Evolutionary conservation across 345 rosid species (phyloP).

Genomic region (Melaleuca alternifolia): DNA sequence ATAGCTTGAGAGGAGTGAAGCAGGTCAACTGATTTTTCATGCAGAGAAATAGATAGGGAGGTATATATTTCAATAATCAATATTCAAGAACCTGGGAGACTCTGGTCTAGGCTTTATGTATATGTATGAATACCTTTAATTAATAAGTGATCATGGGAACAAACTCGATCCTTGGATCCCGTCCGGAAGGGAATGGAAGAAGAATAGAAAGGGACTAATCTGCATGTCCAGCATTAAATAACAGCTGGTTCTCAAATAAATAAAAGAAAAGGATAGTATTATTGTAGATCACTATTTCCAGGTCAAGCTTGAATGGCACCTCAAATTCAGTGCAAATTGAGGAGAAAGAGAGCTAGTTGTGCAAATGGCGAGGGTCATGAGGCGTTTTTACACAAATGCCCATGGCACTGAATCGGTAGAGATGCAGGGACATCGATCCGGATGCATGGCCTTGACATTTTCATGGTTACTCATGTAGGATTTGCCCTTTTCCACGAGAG

Average conservation of each 20-base stretch:
- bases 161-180: background rate
- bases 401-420: background rate
- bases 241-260: background rate
- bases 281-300: background rate
- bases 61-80: background rate
- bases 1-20: background rate
- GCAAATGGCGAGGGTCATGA: background rate
- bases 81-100: background rate
- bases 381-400: background rate
- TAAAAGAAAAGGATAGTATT: background rate
- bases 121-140: background rate
- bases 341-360: background rate
- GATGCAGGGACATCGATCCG: background rate
- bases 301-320: background rate
- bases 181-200: background rate
- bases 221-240: background rate
- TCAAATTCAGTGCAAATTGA: background rate
- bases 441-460: background rate
- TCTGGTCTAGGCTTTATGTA: background rate
- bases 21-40: background rate
- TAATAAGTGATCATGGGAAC: background rate
- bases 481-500: background rate
- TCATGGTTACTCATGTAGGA: background rate
- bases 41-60: background rate
- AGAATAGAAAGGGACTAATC: background rate